A percentile compares a stretch with the other conserved stretches of the same genome.
Conservation (phyloP, 140 eudicot species). For the Cichorium intybus region DNA sequence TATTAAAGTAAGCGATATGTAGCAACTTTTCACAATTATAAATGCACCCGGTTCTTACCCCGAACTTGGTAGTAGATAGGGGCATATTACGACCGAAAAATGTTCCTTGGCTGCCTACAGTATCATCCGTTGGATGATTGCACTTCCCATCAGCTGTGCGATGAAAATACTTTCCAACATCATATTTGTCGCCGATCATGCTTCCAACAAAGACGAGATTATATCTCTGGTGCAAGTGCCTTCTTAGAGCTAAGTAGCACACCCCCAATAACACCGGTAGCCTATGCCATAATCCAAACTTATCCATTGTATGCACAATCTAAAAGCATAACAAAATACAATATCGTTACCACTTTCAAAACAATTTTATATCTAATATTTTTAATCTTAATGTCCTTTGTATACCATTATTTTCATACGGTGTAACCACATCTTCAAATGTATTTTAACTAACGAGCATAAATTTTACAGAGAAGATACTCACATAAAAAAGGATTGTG, state of each 20-base stretch:
- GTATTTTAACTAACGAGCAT: neutral
- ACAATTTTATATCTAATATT: neutral
- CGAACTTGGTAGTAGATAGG: slow-evolving; percentile 40
- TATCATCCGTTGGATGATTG: slow-evolving; percentile 51
- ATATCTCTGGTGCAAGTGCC: slow-evolving; percentile 53
- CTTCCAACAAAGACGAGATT: slow-evolving; percentile 47
- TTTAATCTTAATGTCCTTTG: neutral
- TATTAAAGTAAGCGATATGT: too few species aligned
- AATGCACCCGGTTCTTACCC: slow-evolving; percentile 25
- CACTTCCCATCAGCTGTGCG: slow-evolving; percentile 52
- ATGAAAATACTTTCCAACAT: slow-evolving; percentile 32
- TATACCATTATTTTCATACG: neutral
- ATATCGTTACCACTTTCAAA: neutral
- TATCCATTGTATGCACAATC: slow-evolving; percentile 49
- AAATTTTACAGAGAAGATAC: slow-evolving; percentile 9
- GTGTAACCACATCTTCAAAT: neutral
- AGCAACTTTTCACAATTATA: too few species aligned
- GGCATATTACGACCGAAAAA: slow-evolving; percentile 57
- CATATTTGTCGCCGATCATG: slow-evolving; percentile 33
- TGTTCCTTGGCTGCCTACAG: slow-evolving; percentile 52
- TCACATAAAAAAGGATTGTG: slow-evolving; percentile 42
- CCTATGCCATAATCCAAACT: slow-evolving; percentile 45
- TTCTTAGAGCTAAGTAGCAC: slow-evolving; percentile 47
- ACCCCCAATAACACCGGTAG: slow-evolving; percentile 48
- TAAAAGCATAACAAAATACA: neutral